phyloP scores from a whole-genome alignment of 2,329 filamentous ascomycete species.

The Grosmannia huntii region DNA sequence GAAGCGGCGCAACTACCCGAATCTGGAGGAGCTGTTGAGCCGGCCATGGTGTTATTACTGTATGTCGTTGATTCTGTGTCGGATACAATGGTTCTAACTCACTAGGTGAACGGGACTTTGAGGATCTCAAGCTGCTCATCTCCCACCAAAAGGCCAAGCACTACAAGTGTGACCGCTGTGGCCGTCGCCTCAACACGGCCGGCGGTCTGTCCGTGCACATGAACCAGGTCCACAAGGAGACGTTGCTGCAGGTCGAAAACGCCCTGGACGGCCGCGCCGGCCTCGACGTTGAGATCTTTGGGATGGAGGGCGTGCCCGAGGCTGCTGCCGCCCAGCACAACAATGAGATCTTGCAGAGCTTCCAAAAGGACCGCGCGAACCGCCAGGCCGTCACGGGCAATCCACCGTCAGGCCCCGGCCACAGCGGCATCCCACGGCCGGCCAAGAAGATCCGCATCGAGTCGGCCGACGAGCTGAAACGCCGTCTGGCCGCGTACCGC shows the following conservation, averaged over 20 bases:
- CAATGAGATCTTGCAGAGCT: conserved; percentile 73
- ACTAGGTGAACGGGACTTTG: conserved; percentile 84
- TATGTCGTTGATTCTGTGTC: conserved; percentile 15
- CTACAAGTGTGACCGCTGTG: conserved; percentile 92
- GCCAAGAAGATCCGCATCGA: conserved; percentile 64
- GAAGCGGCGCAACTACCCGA: conserved; percentile 77
- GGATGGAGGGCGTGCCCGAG: conserved; percentile 91
- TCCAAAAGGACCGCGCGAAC: conserved; percentile 74
- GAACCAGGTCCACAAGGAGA: conserved; percentile 98
- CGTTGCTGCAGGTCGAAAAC: conserved; percentile 77
- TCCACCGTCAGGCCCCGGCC: conserved; percentile 59
- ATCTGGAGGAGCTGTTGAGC: conserved; percentile 75
- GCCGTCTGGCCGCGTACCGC: conserved; percentile 65
- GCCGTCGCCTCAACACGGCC: conserved; percentile 78
- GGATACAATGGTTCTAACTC: no score
- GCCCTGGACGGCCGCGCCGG: conserved; percentile 75
- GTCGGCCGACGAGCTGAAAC: conserved; percentile 63
- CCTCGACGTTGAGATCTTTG: conserved; percentile 91
- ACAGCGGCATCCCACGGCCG: conserved; percentile 41
- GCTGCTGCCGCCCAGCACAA: conserved; percentile 74
- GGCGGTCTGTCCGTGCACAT: conserved; percentile 94
- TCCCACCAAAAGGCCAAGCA: conserved; percentile 99
- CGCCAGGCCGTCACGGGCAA: conserved; percentile 75
- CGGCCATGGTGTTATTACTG: conserved; percentile 99
- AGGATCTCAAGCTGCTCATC: conserved; percentile 91